Base-by-base conservation (phyloP, 768 basidiomycete genomes). In the Kwoniella bestiolae region DNA sequence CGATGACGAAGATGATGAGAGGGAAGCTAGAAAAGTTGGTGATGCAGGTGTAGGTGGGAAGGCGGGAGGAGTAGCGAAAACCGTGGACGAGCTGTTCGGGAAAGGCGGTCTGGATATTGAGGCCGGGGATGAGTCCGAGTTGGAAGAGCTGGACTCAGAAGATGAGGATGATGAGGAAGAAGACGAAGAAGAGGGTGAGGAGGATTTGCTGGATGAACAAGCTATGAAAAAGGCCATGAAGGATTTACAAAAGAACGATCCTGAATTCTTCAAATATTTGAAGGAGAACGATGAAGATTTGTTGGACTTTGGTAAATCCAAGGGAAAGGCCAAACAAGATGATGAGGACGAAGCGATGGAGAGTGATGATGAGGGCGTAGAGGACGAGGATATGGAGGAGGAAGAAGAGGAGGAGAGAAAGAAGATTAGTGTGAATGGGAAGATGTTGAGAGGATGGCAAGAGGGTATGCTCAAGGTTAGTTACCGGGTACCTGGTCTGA, bases 231-330 rank as follows among this genome's bases (percentile, higher is more conserved):
- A 88, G 49, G 91, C 95, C 60, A 86, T 99, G 14, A 88, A 91
- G 41, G 89, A 91, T 76, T 86, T 99, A 35, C 91, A 91, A 1
- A 90, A 95, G 81, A 93, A 92, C 79, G 95, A 99, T 80, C 95
- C 95, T n/a, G 95, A 96, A 77, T 99, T 98, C 83, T 99, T 87
- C 89, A 92, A 94, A 82, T 99, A 94, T 79, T 85, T 99, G 2
- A 90, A 94, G 83, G 92, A 98, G 82, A 94, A 99, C 76, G 96
- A 99, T 81, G 84, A 85, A 64, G 94, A 93, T 60, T 83, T 98
- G n/a, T 84, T 99, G 2, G 85, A 91, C 3, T 98, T 98, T 76
- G 83, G 87, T 44, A 82, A 85, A 0, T 60, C 47, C 21, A 66
- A 65, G 34, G 66, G 63, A 1, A 66, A 67, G 23, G 66, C 50